Conservation (phyloP, 2,329 filamentous ascomycete species). For the Botrytis elliptica region DNA sequence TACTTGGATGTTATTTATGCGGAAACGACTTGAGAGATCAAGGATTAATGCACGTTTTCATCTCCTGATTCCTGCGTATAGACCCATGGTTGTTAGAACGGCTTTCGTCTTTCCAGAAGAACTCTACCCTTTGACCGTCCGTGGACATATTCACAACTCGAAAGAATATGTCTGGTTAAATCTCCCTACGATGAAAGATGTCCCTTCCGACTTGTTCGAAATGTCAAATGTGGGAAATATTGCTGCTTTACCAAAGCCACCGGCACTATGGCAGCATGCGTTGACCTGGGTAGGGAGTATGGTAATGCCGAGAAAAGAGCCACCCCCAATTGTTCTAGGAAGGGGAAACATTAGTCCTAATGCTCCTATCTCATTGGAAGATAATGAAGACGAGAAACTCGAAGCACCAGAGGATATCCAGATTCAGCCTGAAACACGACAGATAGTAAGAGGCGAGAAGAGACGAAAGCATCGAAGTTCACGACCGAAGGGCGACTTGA, state of each 20-base stretch:
- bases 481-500: constrained; percentile 1
- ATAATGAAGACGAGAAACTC: constrained; percentile 16
- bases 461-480: constrained; percentile 18
- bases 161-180: constrained; percentile 43
- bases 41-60: constrained; percentile 38
- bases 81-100: constrained; percentile 42
- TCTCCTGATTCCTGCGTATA: constrained; percentile 44
- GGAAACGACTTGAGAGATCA: constrained; percentile 31
- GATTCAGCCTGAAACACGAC: constrained; percentile 17
- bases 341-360: constrained; percentile 2
- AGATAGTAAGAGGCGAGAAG: constrained; percentile 12
- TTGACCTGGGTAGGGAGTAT: constrained; percentile 18
- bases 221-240: constrained; percentile 21
- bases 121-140: constrained; percentile 43
- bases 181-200: constrained; percentile 33
- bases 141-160: constrained; percentile 44
- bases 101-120: constrained; percentile 41
- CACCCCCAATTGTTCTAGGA: constrained; percentile 19
- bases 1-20: constrained; percentile 40
- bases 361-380: constrained; percentile 1
- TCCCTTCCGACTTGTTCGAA: constrained; percentile 18
- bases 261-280: constrained; percentile 18
- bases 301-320: constrained; percentile 13
- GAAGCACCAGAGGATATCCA: constrained; percentile 14
- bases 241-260: constrained; percentile 18